Base-by-base conservation (phyloP, 768 basidiomycete species). In the Boletus rufocinnamomeus region DNA sequence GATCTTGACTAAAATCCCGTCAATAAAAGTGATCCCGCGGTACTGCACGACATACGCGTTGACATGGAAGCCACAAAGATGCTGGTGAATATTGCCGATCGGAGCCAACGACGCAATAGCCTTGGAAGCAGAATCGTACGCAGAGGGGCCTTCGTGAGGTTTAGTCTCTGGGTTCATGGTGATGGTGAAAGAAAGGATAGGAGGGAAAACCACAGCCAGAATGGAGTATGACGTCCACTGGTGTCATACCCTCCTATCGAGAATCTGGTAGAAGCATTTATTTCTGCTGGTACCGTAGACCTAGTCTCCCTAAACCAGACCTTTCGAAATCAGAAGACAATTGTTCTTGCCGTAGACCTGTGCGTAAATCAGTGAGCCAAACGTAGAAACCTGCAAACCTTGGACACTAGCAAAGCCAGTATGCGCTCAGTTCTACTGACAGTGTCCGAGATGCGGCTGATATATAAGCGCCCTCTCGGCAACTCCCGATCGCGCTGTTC, bases 61-160 rank as follows among this genome's bases (percentile, higher is more conserved):
- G 23, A 63, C 47, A 49, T 77, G 77, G 54, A 77, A 76, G 7
- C 71, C 71, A 48, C 74, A 76, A 28, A 75, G 63, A 47, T 75
- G 72, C 47, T 68, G 54, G 47, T 70, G 61, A 25, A 68, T 62
- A 34, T 32, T 62, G 43, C 75, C 73, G 50, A 80, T 74, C 23
- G 77, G 78, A 32, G 63, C 63, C 57, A 76, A 69, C 61, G 70
- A 71, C 57, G 70, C 71, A 61, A 74, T 65, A 0, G 64, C 66
- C 14, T 58, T 57, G 21, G 66, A 69, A 14, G 72, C 68, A 5
- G 63, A 59, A 11, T 68, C 61, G 64, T 72, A 74, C 5, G 66
- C 52, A 17, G 63, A 30, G 9, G 69, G 59, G 19, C 40, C 38
- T 45, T 64, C 63, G 50, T 67, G 60, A 25, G 61, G 63, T 50